Conservation (phyloP, 495 filamentous ascomycete genomes). For the Lophiostoma macrostomum region DNA sequence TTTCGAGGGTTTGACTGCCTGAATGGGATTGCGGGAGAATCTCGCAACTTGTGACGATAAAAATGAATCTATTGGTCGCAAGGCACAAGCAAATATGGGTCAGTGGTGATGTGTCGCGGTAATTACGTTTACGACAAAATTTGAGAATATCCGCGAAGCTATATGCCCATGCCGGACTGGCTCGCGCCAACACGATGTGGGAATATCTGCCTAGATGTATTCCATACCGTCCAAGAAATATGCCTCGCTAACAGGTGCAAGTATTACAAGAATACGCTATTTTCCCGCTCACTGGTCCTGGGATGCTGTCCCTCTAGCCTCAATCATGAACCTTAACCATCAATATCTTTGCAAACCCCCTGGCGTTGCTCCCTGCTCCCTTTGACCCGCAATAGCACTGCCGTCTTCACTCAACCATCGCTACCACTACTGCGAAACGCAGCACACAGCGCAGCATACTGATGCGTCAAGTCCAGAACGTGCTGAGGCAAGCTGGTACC, state of each 20-base stretch:
- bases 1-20: constrained; percentile 5
- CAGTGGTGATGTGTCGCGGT: not conserved
- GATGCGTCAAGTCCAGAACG: constrained; percentile 90
- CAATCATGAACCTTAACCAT: not conserved
- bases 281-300: no score
- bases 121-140: not conserved
- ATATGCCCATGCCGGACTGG: no score
- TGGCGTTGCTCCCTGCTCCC: not conserved
- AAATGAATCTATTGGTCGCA: constrained; percentile 28
- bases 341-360: not conserved
- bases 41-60: constrained; percentile 25
- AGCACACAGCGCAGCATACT: constrained; percentile 91
- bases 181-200: no score
- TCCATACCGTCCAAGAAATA: no score
- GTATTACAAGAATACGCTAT: no score
- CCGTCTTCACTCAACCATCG: constrained; percentile 62
- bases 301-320: no score
- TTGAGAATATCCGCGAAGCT: not conserved
- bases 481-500: constrained; percentile 89
- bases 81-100: constrained; percentile 1
- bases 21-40: constrained; percentile 8
- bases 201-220: no score
- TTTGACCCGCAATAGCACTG: no score
- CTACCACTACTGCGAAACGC: constrained; percentile 93
- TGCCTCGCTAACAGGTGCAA: no score